Base-by-base conservation (phyloP, 768 basidiomycete genomes). In the Suillus lakei region DNA sequence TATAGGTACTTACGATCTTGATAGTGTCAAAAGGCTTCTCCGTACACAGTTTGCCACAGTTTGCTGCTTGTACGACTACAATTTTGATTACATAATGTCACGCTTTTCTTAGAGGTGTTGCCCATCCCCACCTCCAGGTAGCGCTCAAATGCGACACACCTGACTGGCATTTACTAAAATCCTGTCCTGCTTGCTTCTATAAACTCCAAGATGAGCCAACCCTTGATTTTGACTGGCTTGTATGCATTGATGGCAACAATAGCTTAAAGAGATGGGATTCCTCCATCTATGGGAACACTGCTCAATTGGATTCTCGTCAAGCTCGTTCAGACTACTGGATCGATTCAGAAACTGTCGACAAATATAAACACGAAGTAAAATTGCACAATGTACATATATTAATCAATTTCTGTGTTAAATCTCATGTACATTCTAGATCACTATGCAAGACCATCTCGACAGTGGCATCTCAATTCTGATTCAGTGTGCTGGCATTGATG, bases 131-230 rank as follows among this genome's bases (percentile, higher is more conserved):
- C 3, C 23, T 69, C 15, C 34, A 55, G 23, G 39, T 10, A 12
- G 67, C 66, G 26, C 61, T 69, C 18, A 46, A 66, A 13, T 36
- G 64, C 32, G 50, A 67, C 53, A 46, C 32, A 2, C 66, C 68
- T 18, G 38, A 69, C 36, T 69, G 66, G 68, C 58, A 60, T n/a
- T 32, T 63, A 4, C 54, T 43, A 30, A 43, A 69, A 60, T 13
- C 34, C 5, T 69, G 68, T 46, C 56, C 66, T 5, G 36, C 67
- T 23, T 67, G 66, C 56, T 38, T 26, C 30, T 67, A 69, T 16
- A 60, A 43, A 15, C 43, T 58, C 4, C 9, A 60, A 18, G 55
- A 59, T 30, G 63, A 64, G 50, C 44, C 43, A 5, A 6, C 5
- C 15, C 59, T 60, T 30, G 16, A 41, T 38, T 32, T 60, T 39